Evolutionary conservation across 169 alveolate species (phyloP), one percentile per base, ranked within the genome.

Genomic region (Eimeria maxima): DNA sequence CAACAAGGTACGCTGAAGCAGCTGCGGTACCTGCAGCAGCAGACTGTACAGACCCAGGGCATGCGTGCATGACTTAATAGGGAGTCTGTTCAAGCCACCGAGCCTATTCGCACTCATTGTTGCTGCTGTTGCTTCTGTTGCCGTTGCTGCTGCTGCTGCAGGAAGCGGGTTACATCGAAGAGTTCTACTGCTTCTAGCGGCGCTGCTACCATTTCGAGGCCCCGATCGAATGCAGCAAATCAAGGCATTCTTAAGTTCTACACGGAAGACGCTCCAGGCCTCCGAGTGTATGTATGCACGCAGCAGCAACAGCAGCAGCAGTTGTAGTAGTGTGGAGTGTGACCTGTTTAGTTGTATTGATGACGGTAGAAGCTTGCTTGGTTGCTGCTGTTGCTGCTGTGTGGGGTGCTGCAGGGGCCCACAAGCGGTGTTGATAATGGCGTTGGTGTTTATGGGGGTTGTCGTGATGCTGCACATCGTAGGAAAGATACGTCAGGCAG

Each of bases 391-490:
- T 11, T 50, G 57, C 57, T 50, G 57, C 57, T 50, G 57, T 4
- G 42, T 73, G 81, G 13, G 20, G 47, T 33, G 55, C 45, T 78
- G 24, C 94, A 94, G 96, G 44, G 96, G 96, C 4, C 96, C 96
- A 13, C 86, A 60, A 67, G 90, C 96, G 13, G 96, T 94, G 24
- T n/a, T 94, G 89, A 69, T 94, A 29, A 57, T 94, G 94, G 71
- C 96, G 24, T 42, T 94, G 55, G 90, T 86, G 57, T 94, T 83
- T 65, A 94, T 94, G 96, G 96, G 90, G 55, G 55, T 53, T 22
- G 96, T 94, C 55, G 96, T 94, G 47, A 44, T 94, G 90, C 94
- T 94, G 53, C 96, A 94, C 94, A 94, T 94, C 53, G 86, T 83
- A 55, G 96, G 94, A 63, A 94, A 94, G 47, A n/a, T 78, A n/a